Conservation (phyloP, 2,329 filamentous ascomycete genomes). For the Fusarium algeriense region DNA sequence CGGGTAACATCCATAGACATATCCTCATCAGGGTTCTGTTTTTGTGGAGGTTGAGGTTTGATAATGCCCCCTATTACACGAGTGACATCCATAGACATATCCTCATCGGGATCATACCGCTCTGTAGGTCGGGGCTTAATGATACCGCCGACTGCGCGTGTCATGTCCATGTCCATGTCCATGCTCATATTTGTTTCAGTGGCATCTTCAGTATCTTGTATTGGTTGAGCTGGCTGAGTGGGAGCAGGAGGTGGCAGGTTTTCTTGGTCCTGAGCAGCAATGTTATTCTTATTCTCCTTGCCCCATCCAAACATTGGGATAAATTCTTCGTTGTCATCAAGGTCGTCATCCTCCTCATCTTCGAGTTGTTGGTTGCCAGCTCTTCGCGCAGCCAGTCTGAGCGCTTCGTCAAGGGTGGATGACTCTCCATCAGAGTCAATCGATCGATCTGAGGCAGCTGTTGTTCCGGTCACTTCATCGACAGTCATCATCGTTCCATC, state of each 20-base stretch:
- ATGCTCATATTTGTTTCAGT: constrained; percentile 55
- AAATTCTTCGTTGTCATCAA: constrained; percentile 74
- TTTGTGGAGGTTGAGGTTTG: constrained; percentile 58
- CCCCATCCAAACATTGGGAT: constrained; percentile 83
- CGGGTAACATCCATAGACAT: constrained; percentile 96
- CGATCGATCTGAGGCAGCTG: constrained; percentile 70
- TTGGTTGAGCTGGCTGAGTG: constrained; percentile 20
- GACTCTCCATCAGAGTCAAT: constrained; percentile 75
- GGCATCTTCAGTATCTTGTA: constrained; percentile 43
- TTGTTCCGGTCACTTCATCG: constrained; percentile 80
- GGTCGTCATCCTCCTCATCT: constrained; percentile 62
- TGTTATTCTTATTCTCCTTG: constrained; percentile 62
- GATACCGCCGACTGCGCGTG: constrained; percentile 67
- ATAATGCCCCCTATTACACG: constrained; percentile 71
- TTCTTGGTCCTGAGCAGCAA: constrained; percentile 58
- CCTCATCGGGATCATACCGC: constrained; percentile 63
- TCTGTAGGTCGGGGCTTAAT: constrained; percentile 59
- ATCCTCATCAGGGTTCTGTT: constrained; percentile 66
- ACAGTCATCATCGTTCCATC: constrained; percentile 86
- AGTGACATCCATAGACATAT: constrained; percentile 96
- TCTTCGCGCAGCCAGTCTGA: constrained; percentile 78
- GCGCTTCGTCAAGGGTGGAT: constrained; percentile 79
- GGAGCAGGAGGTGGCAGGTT: constrained; percentile 40
- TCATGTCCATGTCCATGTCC: constrained; percentile 65
- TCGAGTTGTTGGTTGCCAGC: constrained; percentile 80